phyloP scores from a whole-genome alignment of 2,329 filamentous ascomycete species.

The Neofusicoccum parvum region DNA sequence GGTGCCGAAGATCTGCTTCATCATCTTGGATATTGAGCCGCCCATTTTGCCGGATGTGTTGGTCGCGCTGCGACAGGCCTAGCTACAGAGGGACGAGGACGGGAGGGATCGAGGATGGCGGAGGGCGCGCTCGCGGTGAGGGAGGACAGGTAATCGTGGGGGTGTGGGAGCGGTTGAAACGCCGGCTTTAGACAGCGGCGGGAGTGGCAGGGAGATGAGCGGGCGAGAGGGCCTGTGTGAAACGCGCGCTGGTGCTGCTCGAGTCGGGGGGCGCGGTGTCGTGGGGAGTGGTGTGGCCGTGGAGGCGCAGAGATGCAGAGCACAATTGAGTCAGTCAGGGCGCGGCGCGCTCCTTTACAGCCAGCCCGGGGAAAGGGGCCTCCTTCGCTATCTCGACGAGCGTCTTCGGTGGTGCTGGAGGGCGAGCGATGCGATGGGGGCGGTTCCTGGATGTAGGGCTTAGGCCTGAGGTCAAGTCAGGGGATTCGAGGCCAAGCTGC shows the following conservation, averaged over 20 bases:
- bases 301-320: not conserved
- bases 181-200: conserved; percentile 15
- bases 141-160: conserved; percentile 14
- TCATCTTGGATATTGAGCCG: conserved; percentile 86
- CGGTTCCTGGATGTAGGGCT: conserved; percentile 22
- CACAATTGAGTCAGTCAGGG: conserved; percentile 6
- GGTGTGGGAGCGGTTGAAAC: conserved; percentile 19
- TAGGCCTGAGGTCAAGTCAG: conserved; percentile 20
- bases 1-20: conserved; percentile 98
- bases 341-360: conserved; percentile 9
- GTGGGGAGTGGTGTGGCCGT: not conserved
- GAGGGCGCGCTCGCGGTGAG: not conserved
- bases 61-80: conserved; percentile 10
- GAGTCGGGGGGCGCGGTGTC: not conserved
- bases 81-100: not conserved
- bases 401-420: conserved; percentile 7
- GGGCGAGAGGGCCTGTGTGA: conserved; percentile 5
- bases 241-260: conserved; percentile 10
- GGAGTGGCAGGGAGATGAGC: conserved; percentile 17
- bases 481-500: conserved; percentile 17
- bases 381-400: conserved; percentile 7
- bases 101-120: conserved; percentile 3
- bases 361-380: conserved; percentile 13
- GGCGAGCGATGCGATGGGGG: conserved; percentile 10
- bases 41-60: conserved; percentile 69